phyloP scores from a whole-genome alignment of 768 basidiomycete genomes.

The Tubosaeta brunneosetosa region DNA sequence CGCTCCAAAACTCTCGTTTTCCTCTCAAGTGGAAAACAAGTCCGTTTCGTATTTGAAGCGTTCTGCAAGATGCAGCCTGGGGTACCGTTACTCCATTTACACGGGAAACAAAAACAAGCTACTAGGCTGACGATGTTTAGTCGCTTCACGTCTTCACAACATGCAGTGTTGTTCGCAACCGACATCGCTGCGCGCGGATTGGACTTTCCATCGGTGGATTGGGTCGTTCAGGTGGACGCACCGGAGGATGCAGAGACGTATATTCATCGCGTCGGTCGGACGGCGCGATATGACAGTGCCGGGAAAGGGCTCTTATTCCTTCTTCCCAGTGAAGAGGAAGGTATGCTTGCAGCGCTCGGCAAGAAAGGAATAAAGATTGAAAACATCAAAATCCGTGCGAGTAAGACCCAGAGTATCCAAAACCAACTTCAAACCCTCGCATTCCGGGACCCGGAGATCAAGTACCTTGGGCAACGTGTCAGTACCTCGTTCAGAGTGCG shows the following conservation, averaged over 20 bases:
- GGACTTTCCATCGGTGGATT: constrained; percentile 94
- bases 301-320: constrained; percentile 83
- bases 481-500: constrained; percentile 24
- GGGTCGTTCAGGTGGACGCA: constrained; percentile 94
- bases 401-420: constrained; percentile 79
- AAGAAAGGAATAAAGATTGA: constrained; percentile 68
- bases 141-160: constrained; percentile 75
- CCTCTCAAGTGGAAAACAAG: constrained; percentile 93
- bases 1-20: constrained; percentile 91
- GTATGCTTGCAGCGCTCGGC: constrained; percentile 69
- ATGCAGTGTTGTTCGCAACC: constrained; percentile 89
- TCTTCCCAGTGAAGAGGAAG: constrained; percentile 88
- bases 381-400: constrained; percentile 83
- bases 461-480: constrained; percentile 92
- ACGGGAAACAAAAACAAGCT: constrained; percentile 96
- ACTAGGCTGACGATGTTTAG: constrained; percentile 79
- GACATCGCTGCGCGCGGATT: constrained; percentile 95
- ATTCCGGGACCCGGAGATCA: constrained; percentile 95
- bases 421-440: constrained; percentile 89
- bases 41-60: constrained; percentile 92
- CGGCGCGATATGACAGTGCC: constrained; percentile 87
- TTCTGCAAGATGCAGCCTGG: constrained; percentile 97
- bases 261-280: constrained; percentile 94
- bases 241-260: constrained; percentile 98
- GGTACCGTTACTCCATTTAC: constrained; percentile 85